These are phyloP conservation scores for Triticum turgidum DNA, from an alignment of 176 grass and related monocot genomes.

Conservation along the genomic window DNA sequence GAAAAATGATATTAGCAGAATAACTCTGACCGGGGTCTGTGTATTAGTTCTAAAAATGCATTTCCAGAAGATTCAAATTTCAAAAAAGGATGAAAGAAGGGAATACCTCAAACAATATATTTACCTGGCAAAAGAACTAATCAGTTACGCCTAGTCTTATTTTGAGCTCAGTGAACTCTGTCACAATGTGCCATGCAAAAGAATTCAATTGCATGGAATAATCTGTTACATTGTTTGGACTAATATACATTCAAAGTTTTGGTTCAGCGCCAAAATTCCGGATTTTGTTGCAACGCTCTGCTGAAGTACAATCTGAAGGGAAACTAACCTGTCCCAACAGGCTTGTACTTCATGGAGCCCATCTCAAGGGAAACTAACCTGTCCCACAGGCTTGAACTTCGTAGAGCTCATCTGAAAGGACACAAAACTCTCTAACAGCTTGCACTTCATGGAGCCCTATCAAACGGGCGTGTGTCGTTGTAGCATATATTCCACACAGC, in stretches of 20 bases:
- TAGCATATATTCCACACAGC: conserved; percentile 91
- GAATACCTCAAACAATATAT: not conserved
- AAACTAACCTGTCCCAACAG: conserved; percentile 21
- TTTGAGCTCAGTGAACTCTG: not conserved
- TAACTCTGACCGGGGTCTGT: not conserved
- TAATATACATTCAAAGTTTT: not conserved
- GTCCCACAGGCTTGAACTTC: not conserved
- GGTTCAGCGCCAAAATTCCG: not conserved
- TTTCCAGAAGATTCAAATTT: not conserved
- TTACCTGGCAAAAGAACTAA: not conserved
- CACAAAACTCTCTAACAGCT: not conserved
- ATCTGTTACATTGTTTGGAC: not conserved
- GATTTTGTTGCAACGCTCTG: not conserved
- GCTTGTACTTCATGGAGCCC: conserved; percentile 53
- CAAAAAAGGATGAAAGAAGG: not conserved
- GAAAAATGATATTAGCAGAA: not conserved
- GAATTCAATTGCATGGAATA: conserved; percentile 10
- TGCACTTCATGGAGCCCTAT: conserved; percentile 64
- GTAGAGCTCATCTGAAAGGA: not conserved
- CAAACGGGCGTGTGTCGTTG: conserved; percentile 79
- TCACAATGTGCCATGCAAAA: not conserved
- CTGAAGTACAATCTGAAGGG: conserved; percentile 21
- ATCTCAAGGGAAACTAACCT: conserved; percentile 10
- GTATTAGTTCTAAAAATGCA: not conserved
- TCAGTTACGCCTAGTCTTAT: not conserved